A percentile compares a stretch with the other conserved stretches of the same genome.
Conservation (phyloP, 177 flowering plant species). For the Telopea speciosissima region DNA sequence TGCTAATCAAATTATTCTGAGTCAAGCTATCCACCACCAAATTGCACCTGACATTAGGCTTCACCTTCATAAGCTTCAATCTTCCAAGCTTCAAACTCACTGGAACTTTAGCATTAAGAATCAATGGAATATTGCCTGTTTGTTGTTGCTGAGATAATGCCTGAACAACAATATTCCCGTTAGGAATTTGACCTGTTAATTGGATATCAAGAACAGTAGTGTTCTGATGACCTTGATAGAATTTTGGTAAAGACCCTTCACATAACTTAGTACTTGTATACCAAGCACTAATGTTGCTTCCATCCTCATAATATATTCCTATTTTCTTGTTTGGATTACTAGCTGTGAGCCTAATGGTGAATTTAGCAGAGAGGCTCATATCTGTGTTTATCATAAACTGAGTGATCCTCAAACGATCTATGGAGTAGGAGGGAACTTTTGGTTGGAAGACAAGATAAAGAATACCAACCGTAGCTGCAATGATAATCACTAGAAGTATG, state of each 20-base stretch:
- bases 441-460: constrained; percentile 71
- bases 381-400: constrained; percentile 37
- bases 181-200: constrained; percentile 42
- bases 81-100: constrained; percentile 68
- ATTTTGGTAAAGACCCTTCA: constrained; percentile 61
- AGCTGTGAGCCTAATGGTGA: constrained; percentile 63
- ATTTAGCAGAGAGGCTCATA: constrained; percentile 44
- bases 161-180: constrained; percentile 37
- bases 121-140: constrained; percentile 60
- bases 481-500: constrained; percentile 31
- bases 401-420: constrained; percentile 50
- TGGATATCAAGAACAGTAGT: constrained; percentile 49
- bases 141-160: constrained; percentile 53
- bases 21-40: constrained; percentile 56
- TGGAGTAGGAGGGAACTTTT: constrained; percentile 65
- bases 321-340: constrained; percentile 75
- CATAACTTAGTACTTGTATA: constrained; percentile 47
- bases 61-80: constrained; percentile 62
- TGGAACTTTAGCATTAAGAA: constrained; percentile 54
- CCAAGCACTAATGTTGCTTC: constrained; percentile 58
- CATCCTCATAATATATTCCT: constrained; percentile 76
- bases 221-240: constrained; percentile 88
- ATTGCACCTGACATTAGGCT: constrained; percentile 49
- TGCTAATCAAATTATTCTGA: constrained; percentile 33
- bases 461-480: constrained; percentile 40